These are phyloP conservation scores for Lactifluus subvellereus DNA, from an alignment of 768 basidiomycete species.

Conservation along the genomic window DNA sequence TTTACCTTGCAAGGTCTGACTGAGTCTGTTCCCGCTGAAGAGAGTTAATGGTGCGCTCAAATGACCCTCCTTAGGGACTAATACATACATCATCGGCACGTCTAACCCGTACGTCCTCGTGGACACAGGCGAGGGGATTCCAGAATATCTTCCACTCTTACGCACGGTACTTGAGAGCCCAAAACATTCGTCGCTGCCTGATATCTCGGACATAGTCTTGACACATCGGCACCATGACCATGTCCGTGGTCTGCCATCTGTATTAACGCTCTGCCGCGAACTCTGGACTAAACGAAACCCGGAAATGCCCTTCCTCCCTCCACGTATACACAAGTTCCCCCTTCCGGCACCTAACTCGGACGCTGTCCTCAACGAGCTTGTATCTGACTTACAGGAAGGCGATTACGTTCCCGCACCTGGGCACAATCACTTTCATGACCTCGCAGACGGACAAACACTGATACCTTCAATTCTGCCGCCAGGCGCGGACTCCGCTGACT, in stretches of 20 bases:
- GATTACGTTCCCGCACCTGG: slow-evolving; percentile 40
- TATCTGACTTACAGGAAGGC: slow-evolving; percentile 39
- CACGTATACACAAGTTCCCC: slow-evolving; percentile 72
- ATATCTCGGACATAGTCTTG: slow-evolving; percentile 84
- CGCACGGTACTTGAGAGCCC: slow-evolving; percentile 49
- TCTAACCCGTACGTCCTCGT: slow-evolving; percentile 69
- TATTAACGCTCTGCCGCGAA: slow-evolving; percentile 57
- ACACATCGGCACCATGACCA: slow-evolving; percentile 93
- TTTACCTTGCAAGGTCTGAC: slow-evolving; percentile 76
- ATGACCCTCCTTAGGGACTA: slow-evolving; percentile 53
- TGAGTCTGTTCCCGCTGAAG: neutral
- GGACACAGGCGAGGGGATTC: slow-evolving; percentile 75
- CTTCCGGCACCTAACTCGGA: slow-evolving; percentile 31
- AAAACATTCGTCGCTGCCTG: slow-evolving; percentile 39
- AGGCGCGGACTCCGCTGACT: slow-evolving; percentile 12
- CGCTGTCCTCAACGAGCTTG: slow-evolving; percentile 36
- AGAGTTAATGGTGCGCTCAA: neutral
- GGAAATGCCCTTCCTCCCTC: slow-evolving; percentile 48
- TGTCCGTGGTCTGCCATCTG: slow-evolving; percentile 63
- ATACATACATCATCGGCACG: slow-evolving; percentile 78
- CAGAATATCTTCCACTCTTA: slow-evolving; percentile 62
- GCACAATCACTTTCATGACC: slow-evolving; percentile 49
- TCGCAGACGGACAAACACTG: slow-evolving; percentile 51
- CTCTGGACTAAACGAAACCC: slow-evolving; percentile 50
- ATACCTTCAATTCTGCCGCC: slow-evolving; percentile 29